Conservation (phyloP, 306 rosid genomes). For the Sphenostylis stenocarpa region DNA sequence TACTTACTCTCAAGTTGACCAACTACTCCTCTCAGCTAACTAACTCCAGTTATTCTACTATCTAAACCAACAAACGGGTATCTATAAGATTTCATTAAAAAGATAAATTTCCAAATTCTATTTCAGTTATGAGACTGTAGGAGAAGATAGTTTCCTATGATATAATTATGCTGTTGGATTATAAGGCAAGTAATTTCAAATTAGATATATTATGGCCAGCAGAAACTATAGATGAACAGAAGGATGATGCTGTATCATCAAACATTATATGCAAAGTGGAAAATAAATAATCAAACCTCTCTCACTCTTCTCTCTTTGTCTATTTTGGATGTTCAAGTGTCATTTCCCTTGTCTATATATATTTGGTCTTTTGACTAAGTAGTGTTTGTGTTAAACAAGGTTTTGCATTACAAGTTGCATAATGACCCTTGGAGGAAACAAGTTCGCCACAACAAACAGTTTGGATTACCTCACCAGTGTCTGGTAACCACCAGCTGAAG, state of each 20-base stretch:
- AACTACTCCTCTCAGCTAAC: too few relatives aligned
- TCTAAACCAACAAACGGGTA: too few relatives aligned
- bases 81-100: not conserved
- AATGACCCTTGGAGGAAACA: conserved; percentile 82
- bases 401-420: conserved; percentile 86
- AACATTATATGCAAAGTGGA: not conserved
- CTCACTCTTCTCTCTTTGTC: too few relatives aligned
- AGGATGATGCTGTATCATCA: too few relatives aligned
- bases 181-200: not conserved
- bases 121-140: not conserved
- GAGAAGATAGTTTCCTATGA: not conserved
- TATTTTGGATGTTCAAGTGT: too few relatives aligned
- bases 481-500: conserved; percentile 44
- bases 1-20: too few relatives aligned
- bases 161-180: not conserved
- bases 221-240: not conserved
- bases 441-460: conserved; percentile 46
- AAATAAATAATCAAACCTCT: not conserved
- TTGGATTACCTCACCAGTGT: conserved; percentile 74
- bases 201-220: not conserved
- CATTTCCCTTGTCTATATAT: not conserved
- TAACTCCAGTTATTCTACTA: too few relatives aligned
- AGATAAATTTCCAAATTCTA: not conserved
- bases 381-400: conserved; percentile 43
- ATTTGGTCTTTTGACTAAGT: conserved; percentile 14